These are phyloP conservation scores for Zhuliangozyma parablackwelliae DNA, from an alignment of 1,139 yeast genomes.

Conservation along the genomic window DNA sequence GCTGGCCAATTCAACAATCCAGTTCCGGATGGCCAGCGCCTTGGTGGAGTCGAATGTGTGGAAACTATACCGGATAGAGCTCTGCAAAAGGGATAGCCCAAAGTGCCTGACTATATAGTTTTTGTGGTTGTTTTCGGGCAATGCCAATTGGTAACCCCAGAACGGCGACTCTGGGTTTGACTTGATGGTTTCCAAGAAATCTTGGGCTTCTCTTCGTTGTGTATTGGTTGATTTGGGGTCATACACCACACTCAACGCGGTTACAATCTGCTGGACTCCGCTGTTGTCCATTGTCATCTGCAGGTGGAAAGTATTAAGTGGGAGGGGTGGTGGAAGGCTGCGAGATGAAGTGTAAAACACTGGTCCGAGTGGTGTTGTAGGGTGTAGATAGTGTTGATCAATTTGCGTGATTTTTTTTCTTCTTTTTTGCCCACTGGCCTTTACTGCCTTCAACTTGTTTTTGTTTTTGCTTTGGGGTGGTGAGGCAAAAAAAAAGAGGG, in stretches of 20 bases:
- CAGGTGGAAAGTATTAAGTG: not conserved
- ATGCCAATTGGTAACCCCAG: constrained; percentile 88
- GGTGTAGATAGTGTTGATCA: not conserved
- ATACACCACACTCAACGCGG: constrained; percentile 77
- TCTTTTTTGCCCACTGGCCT: not conserved
- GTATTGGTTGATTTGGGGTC: constrained; percentile 64
- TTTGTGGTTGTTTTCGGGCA: constrained; percentile 54
- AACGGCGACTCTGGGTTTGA: constrained; percentile 77
- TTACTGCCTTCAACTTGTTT: not conserved
- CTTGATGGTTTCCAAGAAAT: constrained; percentile 71
- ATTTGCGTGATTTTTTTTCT: not conserved
- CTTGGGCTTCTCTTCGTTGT: constrained; percentile 65
- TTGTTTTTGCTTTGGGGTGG: not conserved
- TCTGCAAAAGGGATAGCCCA: constrained; percentile 77
- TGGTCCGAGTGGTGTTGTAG: too few species aligned
- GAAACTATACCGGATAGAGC: constrained; percentile 59
- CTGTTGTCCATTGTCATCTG: constrained; percentile 53
- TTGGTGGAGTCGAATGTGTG: constrained; percentile 58
- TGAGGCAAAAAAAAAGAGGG: not conserved
- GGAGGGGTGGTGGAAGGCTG: not conserved
- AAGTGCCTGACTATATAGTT: constrained; percentile 80
- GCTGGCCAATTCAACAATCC: constrained; percentile 77
- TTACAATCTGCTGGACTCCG: constrained; percentile 65
- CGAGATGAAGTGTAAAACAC: not conserved
- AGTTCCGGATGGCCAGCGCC: constrained; percentile 64